These are phyloP conservation scores for Corymbia citriodora DNA, from an alignment of 441 rosid species.

Conservation along the genomic window DNA sequence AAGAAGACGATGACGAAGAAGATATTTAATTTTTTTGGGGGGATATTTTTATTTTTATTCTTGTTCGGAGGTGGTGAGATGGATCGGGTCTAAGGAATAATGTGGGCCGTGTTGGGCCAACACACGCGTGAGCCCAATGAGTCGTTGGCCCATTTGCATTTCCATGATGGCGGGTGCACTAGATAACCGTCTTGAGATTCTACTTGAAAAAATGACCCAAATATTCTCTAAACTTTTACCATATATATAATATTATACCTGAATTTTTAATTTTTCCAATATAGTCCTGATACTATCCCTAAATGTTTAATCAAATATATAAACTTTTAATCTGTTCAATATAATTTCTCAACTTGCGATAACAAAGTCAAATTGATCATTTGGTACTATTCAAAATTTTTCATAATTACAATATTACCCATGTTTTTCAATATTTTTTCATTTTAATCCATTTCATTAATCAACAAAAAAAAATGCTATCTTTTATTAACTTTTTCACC, in stretches of 20 bases:
- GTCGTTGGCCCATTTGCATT: not conserved
- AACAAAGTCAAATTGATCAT: no score
- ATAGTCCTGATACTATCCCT: not conserved
- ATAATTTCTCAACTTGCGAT: no score
- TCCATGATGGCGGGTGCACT: no score
- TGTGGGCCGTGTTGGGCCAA: not conserved
- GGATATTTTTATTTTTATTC: fast-evolving
- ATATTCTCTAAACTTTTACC: not conserved
- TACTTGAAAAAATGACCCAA: fast-evolving
- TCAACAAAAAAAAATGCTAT: no score
- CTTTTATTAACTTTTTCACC: not conserved
- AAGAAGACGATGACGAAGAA: not conserved
- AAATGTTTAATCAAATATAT: no score
- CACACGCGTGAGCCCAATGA: fast-evolving
- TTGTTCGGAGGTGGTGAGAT: not conserved
- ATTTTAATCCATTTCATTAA: no score
- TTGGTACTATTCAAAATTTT: no score
- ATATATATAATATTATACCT: fast-evolving
- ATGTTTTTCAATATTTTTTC: no score
- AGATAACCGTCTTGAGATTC: fast-evolving
- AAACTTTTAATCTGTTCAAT: no score
- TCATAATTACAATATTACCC: no score
- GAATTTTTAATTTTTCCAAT: fast-evolving
- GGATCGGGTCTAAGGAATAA: not conserved
- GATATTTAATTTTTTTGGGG: not conserved